Evolutionary conservation across 2,329 filamentous ascomycete genomes (phyloP).

Genomic region (Exophiala bonariae): DNA sequence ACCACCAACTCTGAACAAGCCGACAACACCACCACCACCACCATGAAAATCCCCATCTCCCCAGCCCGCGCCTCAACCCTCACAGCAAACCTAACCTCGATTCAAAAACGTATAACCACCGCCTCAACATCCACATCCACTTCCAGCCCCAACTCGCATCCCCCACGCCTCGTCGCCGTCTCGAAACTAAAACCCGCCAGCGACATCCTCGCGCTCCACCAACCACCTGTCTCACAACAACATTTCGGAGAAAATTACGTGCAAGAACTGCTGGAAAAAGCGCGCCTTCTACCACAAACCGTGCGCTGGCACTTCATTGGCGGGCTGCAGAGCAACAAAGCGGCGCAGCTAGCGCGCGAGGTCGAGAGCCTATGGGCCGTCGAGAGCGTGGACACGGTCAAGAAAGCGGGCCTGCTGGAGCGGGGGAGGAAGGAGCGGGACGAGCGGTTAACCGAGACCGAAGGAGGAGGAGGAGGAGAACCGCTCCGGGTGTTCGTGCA

Average conservation of each 20-base stretch:
- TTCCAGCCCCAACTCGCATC: constrained; percentile 18
- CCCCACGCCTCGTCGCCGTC: constrained; percentile 77
- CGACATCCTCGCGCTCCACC: constrained; percentile 82
- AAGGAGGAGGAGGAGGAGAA: constrained; percentile 34
- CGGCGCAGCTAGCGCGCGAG: constrained; percentile 75
- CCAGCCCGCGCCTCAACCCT: constrained; percentile 63
- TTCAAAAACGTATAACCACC: constrained; percentile 60
- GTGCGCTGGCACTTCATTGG: constrained; percentile 98
- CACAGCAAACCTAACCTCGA: constrained; percentile 60
- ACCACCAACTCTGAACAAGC: no score
- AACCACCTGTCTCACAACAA: constrained; percentile 48
- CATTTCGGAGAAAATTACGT: constrained; percentile 98
- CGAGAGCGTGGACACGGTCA: constrained; percentile 81
- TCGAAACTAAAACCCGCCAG: constrained; percentile 94
- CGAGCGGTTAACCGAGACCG: constrained; percentile 35
- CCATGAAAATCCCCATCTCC: constrained; percentile 36
- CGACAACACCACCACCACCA: not conserved
- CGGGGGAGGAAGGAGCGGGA: constrained; percentile 65
- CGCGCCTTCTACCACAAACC: constrained; percentile 69
- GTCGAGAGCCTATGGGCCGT: constrained; percentile 90
- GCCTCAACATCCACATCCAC: constrained; percentile 33
- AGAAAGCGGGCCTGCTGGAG: constrained; percentile 83
- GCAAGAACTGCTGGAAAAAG: constrained; percentile 86
- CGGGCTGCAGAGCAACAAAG: constrained; percentile 89
- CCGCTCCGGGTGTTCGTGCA: constrained; percentile 79